Evolutionary conservation across 2,329 filamentous ascomycete species (phyloP).

Genomic region (Cercospora janseana): DNA sequence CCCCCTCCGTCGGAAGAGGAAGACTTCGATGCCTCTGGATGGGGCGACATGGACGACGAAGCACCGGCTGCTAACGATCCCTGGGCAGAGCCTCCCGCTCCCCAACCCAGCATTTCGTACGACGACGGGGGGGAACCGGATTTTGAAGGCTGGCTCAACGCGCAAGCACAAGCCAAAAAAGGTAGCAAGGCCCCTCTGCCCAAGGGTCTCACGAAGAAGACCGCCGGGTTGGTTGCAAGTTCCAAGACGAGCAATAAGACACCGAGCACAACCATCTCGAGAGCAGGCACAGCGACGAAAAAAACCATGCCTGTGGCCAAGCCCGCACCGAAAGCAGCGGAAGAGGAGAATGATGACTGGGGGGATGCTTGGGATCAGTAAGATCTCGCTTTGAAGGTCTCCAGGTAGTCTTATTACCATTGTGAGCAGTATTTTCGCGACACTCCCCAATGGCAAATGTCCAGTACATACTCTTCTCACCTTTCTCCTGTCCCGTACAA

Average conservation of each 20-base stretch:
- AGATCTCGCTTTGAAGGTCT: no score
- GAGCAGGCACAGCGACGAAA: conserved; percentile 11
- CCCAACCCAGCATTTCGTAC: conserved; percentile 52
- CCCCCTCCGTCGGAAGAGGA: conserved; percentile 47
- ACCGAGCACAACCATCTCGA: conserved; percentile 31
- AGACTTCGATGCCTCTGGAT: conserved; percentile 64
- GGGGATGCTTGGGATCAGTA: conserved; percentile 42
- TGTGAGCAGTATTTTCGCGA: no score
- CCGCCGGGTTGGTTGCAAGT: conserved; percentile 37
- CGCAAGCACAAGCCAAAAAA: conserved; percentile 75
- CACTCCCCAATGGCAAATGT: no score
- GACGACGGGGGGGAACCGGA: conserved; percentile 88
- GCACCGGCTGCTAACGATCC: conserved; percentile 14
- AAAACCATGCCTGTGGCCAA: conserved; percentile 21
- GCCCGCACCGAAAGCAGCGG: conserved; percentile 29
- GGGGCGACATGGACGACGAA: conserved; percentile 63
- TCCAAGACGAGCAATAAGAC: conserved; percentile 25
- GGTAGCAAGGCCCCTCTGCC: conserved; percentile 65
- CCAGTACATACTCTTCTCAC: no score
- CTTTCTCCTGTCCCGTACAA: no score
- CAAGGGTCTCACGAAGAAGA: conserved; percentile 72
- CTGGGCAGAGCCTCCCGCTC: conserved; percentile 21
- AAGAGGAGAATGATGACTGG: conserved; percentile 44
- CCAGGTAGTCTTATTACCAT: no score
- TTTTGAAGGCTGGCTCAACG: conserved; percentile 91